Conservation (phyloP, 768 basidiomycete genomes). For the Rickenella mellea region DNA sequence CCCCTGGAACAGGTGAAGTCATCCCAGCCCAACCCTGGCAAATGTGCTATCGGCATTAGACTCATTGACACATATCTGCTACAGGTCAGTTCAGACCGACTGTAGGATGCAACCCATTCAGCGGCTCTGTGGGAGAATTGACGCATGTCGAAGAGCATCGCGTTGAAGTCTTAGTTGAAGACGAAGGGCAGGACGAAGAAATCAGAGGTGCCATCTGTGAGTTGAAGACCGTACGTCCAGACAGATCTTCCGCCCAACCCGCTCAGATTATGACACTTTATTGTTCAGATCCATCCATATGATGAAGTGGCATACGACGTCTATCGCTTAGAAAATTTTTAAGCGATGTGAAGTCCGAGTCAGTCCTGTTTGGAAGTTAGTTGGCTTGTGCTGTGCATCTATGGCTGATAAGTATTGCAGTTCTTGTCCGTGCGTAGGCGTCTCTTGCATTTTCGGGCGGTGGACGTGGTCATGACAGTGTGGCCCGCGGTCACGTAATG, state of each 20-base stretch:
- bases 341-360: too few relatives aligned
- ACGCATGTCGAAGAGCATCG: constrained; percentile 44
- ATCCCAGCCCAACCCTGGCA: neutral
- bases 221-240: constrained; percentile 33
- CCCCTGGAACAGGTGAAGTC: constrained; percentile 39
- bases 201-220: constrained; percentile 31
- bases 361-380: too few relatives aligned
- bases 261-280: neutral
- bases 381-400: too few relatives aligned
- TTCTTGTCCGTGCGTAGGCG: too few relatives aligned
- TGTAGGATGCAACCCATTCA: constrained; percentile 31
- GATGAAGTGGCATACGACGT: constrained; percentile 53
- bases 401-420: too few relatives aligned
- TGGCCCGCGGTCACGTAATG: too few relatives aligned
- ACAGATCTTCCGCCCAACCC: neutral
- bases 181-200: constrained; percentile 23
- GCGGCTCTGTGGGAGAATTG: constrained; percentile 32
- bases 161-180: constrained; percentile 42
- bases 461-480: too few relatives aligned
- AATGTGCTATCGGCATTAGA: neutral
- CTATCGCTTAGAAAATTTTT: constrained; percentile 37
- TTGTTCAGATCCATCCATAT: constrained; percentile 39
- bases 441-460: too few relatives aligned
- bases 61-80: neutral
- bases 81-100: constrained; percentile 39